phyloP scores from a whole-genome alignment of 2,329 filamentous ascomycete species.

The Epichloe sylvatica region DNA sequence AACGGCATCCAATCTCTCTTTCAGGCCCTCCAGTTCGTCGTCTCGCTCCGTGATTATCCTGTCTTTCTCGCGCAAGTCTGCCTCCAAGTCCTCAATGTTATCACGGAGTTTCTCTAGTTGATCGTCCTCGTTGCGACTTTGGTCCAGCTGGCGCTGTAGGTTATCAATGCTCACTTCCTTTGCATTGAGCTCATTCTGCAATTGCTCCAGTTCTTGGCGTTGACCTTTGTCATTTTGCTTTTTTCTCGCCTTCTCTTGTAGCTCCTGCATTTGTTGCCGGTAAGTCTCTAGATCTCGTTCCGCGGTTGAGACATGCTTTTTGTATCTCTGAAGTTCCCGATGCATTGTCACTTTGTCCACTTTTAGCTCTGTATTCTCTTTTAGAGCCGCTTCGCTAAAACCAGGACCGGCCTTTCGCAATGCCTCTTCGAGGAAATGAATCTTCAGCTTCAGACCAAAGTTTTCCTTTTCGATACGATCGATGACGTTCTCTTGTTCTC shows the following conservation, averaged over 20 bases:
- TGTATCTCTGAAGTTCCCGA: conserved; percentile 71
- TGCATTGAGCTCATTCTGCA: conserved; percentile 43
- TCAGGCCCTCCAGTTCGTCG: conserved; percentile 58
- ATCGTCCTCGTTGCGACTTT: conserved; percentile 40
- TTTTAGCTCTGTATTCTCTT: conserved; percentile 93
- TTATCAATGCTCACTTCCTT: conserved; percentile 48
- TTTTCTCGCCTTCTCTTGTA: conserved; percentile 66
- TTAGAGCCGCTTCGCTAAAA: conserved; percentile 76
- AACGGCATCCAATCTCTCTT: conserved; percentile 36
- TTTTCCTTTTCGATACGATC: conserved; percentile 98
- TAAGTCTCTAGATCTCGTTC: conserved; percentile 81
- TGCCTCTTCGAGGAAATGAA: conserved; percentile 89
- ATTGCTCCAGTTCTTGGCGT: conserved; percentile 42
- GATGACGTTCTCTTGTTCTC: conserved; percentile 90
- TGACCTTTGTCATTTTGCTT: conserved; percentile 60
- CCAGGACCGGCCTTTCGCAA: conserved; percentile 76
- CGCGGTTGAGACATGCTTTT: conserved; percentile 74
- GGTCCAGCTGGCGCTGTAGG: conserved; percentile 44
- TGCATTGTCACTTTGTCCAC: conserved; percentile 84
- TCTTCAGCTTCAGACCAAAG: conserved; percentile 90
- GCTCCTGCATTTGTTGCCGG: conserved; percentile 64
- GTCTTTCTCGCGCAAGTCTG: conserved; percentile 63
- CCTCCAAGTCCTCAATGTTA: conserved; percentile 62
- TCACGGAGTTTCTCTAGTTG: conserved; percentile 55
- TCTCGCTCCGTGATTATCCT: conserved; percentile 58